Conservation (phyloP, 305 asterid species). For the Fraxinus ornus region DNA sequence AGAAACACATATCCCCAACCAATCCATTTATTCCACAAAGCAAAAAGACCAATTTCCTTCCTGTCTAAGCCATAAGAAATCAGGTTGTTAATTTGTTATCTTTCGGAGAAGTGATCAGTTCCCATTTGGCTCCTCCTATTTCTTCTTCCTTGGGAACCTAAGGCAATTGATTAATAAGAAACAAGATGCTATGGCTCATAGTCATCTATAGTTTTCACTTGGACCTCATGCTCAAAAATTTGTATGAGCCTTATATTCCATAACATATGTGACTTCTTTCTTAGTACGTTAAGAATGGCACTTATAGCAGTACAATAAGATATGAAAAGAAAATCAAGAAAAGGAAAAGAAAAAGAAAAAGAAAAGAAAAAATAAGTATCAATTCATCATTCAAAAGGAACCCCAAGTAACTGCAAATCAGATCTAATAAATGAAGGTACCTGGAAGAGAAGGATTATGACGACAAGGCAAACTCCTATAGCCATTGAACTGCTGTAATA, state of each 20-base stretch:
- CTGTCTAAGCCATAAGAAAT: not conserved
- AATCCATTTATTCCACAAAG: not conserved
- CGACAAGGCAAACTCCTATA: constrained; percentile 75
- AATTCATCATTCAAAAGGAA: not conserved
- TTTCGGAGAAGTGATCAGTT: not conserved
- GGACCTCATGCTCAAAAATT: not conserved
- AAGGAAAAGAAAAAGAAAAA: not conserved
- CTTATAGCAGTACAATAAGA: not conserved
- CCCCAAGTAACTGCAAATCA: not conserved
- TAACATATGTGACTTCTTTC: not conserved
- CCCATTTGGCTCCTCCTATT: not conserved
- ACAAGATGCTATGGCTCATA: not conserved
- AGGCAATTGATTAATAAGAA: not conserved
- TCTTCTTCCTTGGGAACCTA: not conserved
- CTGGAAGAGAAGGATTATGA: constrained; percentile 84
- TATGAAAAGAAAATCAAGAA: not conserved
- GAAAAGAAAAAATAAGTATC: not conserved
- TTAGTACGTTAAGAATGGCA: not conserved
- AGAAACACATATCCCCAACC: not conserved
- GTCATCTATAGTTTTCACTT: not conserved
- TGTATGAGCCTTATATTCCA: constrained; percentile 7
- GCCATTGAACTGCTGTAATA: constrained; percentile 94
- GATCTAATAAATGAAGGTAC: constrained; percentile 30
- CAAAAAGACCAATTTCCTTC: not conserved
- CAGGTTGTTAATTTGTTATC: not conserved